Evolutionary conservation across 345 rosid species (phyloP).

Genomic region (Salix koriyanagi): DNA sequence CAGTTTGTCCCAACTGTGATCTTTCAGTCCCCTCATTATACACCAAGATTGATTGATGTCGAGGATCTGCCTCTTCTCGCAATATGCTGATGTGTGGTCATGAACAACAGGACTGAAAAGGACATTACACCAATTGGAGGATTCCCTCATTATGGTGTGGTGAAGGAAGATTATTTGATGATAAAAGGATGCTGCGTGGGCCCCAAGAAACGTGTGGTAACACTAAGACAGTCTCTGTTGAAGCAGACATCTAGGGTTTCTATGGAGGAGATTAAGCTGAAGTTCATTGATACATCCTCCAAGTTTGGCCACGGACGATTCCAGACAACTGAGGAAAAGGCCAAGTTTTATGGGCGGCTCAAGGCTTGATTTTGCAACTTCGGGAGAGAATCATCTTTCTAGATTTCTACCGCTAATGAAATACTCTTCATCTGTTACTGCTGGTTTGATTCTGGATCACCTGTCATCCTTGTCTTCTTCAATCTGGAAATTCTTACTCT

Average conservation of each 20-base stretch:
- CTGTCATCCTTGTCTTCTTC: too few relatives aligned
- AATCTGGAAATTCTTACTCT: too few relatives aligned
- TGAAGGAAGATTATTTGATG: slow-evolving; percentile 66
- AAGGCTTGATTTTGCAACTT: slow-evolving; percentile 36
- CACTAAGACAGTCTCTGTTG: slow-evolving; percentile 61
- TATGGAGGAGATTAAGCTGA: slow-evolving; percentile 61
- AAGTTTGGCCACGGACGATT: slow-evolving; percentile 68
- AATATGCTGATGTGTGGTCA: too few relatives aligned
- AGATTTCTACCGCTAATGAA: too few relatives aligned
- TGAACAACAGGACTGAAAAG: slow-evolving; percentile 63
- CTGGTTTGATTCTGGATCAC: too few relatives aligned
- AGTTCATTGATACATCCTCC: slow-evolving; percentile 73
- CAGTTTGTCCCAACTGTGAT: too few relatives aligned
- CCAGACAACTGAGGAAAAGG: slow-evolving; percentile 66
- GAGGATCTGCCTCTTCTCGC: too few relatives aligned
- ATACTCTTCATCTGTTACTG: too few relatives aligned
- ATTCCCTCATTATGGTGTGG: slow-evolving; percentile 77
- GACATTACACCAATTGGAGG: slow-evolving; percentile 79
- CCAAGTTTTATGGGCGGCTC: slow-evolving; percentile 49
- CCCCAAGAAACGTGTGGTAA: slow-evolving; percentile 84
- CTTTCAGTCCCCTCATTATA: too few relatives aligned
- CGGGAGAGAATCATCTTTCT: too few relatives aligned
- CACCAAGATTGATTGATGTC: not conserved
- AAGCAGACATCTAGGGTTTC: slow-evolving; percentile 73
- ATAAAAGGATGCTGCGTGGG: slow-evolving; percentile 83